Conservation (phyloP, 2,329 filamentous ascomycete genomes). For the Domatiomyces catenatus region DNA sequence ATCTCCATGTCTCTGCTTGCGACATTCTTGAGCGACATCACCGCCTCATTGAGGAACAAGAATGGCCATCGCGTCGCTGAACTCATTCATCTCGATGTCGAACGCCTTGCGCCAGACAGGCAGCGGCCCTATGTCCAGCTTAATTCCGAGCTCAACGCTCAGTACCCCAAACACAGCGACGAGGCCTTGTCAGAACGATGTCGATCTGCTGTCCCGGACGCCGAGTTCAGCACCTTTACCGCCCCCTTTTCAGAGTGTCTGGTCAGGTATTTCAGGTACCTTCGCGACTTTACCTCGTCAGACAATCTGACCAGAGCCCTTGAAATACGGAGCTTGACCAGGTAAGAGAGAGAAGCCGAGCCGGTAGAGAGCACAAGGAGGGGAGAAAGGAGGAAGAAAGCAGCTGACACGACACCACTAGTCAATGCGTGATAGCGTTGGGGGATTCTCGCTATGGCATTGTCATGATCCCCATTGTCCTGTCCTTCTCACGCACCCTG, state of each 20-base stretch:
- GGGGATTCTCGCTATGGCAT: constrained; percentile 64
- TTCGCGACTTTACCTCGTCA: constrained; percentile 13
- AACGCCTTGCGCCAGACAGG: constrained; percentile 9
- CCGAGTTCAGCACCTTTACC: constrained; percentile 14
- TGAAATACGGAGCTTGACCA: constrained; percentile 14
- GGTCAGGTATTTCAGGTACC: constrained; percentile 17
- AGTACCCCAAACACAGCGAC: constrained; percentile 12
- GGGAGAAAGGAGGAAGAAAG: neutral
- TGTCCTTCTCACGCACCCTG: constrained; percentile 65
- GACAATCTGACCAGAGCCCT: constrained; percentile 14
- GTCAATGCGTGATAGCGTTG: constrained; percentile 69
- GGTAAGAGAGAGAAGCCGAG: constrained; percentile 1
- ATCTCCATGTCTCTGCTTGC: constrained; percentile 3
- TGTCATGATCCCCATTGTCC: constrained; percentile 67
- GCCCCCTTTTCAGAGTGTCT: constrained; percentile 13
- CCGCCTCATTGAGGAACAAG: constrained; percentile 8
- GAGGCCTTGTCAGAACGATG: constrained; percentile 10
- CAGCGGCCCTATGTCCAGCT: constrained; percentile 15
- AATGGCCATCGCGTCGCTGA: constrained; percentile 14
- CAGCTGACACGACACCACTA: constrained; percentile 21
- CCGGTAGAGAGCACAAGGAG: neutral
- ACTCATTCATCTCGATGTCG: constrained; percentile 15
- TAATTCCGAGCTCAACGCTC: constrained; percentile 12
- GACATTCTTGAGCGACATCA: constrained; percentile 13
- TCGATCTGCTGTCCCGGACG: constrained; percentile 10